Evolutionary conservation across 768 basidiomycete genomes (phyloP).

Genomic region (Trametes elegans): DNA sequence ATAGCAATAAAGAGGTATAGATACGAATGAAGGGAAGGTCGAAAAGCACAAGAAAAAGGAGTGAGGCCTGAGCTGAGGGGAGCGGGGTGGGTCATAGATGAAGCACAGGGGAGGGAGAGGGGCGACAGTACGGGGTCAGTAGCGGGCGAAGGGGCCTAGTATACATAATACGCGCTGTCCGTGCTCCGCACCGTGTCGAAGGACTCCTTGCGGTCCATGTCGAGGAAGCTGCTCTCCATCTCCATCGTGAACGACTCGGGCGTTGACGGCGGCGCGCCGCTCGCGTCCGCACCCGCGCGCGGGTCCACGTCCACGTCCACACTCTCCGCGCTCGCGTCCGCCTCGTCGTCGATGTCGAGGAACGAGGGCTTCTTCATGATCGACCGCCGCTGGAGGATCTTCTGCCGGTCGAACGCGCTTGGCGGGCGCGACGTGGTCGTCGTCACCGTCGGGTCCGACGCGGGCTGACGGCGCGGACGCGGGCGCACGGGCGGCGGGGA

Average conservation of each 20-base stretch:
- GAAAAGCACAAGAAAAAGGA: background rate
- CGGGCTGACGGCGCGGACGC: constrained; percentile 10
- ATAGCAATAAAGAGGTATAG: constrained; percentile 24
- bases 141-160: background rate
- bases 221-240: constrained; percentile 40
- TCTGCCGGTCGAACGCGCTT: constrained; percentile 27
- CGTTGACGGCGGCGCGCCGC: constrained; percentile 4
- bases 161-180: constrained; percentile 31
- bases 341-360: constrained; percentile 56
- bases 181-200: constrained; percentile 37
- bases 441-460: background rate
- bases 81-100: background rate
- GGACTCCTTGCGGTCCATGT: constrained; percentile 38
- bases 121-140: background rate
- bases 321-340: constrained; percentile 19
- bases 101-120: background rate
- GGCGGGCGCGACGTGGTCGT: constrained; percentile 22
- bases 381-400: constrained; percentile 36
- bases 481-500: constrained; percentile 34
- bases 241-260: constrained; percentile 9
- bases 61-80: background rate
- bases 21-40: constrained; percentile 20
- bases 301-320: constrained; percentile 3
- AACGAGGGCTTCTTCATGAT: constrained; percentile 71
- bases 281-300: constrained; percentile 1